Evolutionary conservation across 768 basidiomycete species (phyloP), one percentile per base, ranked within the genome.

Genomic region (Xanthoconium stramineum): DNA sequence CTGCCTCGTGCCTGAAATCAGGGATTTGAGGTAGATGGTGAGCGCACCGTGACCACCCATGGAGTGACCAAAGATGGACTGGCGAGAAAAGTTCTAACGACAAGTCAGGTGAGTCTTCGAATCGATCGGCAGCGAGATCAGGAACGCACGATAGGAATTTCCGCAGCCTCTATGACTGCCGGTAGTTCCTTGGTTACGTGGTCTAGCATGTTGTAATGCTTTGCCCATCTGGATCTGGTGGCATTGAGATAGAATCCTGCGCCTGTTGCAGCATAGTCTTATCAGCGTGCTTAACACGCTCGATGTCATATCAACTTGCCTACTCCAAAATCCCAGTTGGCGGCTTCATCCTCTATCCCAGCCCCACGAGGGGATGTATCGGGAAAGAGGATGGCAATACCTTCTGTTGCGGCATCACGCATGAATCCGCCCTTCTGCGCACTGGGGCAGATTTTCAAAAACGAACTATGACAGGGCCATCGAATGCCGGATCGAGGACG

Each of bases 11-110:
- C 81, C 77, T 30, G 73, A 59, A 30, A 72, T 54, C 48, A 76
- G 69, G 33, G 91, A 86, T 52, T 84, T 78, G 44, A 98, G 85
- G 73, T 98, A 98, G 38, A 98, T 74, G 15, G 89, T 89, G 29
- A 99, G 80, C 13, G 97, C 94, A 9, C 97, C 97, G 67, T 97
- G 94, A 2, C 97, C 97, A 55, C 91, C 93, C 97, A 98, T 99
- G 44, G 91, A 94, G 73, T 99, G 97, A 11, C 97, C 97, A 66
- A 93, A 89, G 65, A 98, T 87, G 20, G 93, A 94, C 67, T 91
- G 85, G 49, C 89, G 84, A 33, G 76, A 79, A 61, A 87, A 80
- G 76, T 98, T 93, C 92, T 94, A 63, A 28, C 6, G 8, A 35
- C n/a, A 32, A 40, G 20, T 24, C 32, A 6, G 36, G 39, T 60